Conservation (phyloP, 345 rosid genomes). For the Conringia planisiliqua region DNA sequence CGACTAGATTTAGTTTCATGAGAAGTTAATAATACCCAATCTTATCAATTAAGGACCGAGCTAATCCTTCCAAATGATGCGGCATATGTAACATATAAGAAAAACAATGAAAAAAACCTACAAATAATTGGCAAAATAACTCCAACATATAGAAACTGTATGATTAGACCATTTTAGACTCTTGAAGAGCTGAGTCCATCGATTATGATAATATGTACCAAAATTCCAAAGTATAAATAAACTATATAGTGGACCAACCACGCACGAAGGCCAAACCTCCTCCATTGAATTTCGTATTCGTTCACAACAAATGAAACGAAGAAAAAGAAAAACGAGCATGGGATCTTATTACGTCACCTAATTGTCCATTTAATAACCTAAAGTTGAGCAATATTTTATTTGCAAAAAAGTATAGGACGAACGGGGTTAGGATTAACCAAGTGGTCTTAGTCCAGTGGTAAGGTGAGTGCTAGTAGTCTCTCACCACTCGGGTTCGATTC, state of each 20-base stretch:
- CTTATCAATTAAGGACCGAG: too few relatives aligned
- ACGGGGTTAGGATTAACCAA: too few relatives aligned
- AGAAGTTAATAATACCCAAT: too few relatives aligned
- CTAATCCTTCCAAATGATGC: too few relatives aligned
- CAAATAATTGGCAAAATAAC: neutral
- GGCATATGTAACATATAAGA: neutral
- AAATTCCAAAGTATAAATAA: neutral
- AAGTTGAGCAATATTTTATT: neutral
- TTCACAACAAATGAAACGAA: neutral
- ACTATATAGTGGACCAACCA: neutral
- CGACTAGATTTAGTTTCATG: too few relatives aligned
- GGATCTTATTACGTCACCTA: neutral
- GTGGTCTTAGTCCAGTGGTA: too few relatives aligned
- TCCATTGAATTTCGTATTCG: slow-evolving; percentile 7
- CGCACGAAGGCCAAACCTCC: neutral
- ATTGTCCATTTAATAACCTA: neutral
- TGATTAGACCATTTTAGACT: neutral
- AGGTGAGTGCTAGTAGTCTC: too few relatives aligned
- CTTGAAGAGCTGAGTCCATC: neutral
- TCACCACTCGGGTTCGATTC: too few relatives aligned
- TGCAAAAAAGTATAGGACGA: too few relatives aligned
- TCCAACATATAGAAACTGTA: neutral
- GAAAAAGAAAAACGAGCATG: neutral
- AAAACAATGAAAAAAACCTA: neutral
- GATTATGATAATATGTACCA: neutral